A percentile compares a stretch with the other conserved stretches of the same genome.
These are phyloP conservation scores for Nicotiana obtusifolia DNA, from an alignment of 257 asterid genomes.

Conservation along the genomic window DNA sequence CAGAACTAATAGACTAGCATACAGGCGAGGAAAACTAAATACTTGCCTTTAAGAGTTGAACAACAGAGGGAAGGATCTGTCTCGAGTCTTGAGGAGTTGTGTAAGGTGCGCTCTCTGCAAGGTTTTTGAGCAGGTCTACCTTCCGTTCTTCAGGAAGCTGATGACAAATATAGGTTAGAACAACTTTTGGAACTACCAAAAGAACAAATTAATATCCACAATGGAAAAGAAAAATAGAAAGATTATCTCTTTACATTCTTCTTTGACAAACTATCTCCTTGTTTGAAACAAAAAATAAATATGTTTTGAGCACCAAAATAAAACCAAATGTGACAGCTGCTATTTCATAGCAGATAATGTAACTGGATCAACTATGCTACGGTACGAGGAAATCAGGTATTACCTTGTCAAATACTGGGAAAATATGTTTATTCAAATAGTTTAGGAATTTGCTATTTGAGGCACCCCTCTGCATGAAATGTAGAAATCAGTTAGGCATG, in stretches of 20 bases:
- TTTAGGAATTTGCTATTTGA: slow-evolving; percentile 81
- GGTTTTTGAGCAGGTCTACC: slow-evolving; percentile 89
- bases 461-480: slow-evolving; percentile 81
- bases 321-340: neutral
- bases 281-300: neutral
- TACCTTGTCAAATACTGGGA: slow-evolving; percentile 84
- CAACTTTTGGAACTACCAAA: neutral
- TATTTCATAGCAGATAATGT: neutral
- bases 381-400: neutral
- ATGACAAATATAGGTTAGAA: slow-evolving; percentile 23
- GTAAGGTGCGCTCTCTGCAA: slow-evolving; percentile 88
- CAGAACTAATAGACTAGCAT: neutral
- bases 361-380: neutral
- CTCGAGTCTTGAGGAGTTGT: slow-evolving; percentile 82
- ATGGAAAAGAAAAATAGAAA: neutral
- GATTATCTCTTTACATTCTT: neutral
- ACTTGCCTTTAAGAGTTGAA: slow-evolving; percentile 74
- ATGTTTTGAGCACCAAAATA: neutral
- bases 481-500: slow-evolving; percentile 21
- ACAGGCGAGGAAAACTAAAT: neutral
- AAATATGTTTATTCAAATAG: slow-evolving; percentile 76
- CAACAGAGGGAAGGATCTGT: slow-evolving; percentile 75
- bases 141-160: slow-evolving; percentile 92
- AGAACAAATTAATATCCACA: neutral
- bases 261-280: neutral